A percentile compares a stretch with the other conserved stretches of the same genome.
phyloP scores from a whole-genome alignment of 2,329 filamentous ascomycete genomes.

The Metarhizium guizhouense region DNA sequence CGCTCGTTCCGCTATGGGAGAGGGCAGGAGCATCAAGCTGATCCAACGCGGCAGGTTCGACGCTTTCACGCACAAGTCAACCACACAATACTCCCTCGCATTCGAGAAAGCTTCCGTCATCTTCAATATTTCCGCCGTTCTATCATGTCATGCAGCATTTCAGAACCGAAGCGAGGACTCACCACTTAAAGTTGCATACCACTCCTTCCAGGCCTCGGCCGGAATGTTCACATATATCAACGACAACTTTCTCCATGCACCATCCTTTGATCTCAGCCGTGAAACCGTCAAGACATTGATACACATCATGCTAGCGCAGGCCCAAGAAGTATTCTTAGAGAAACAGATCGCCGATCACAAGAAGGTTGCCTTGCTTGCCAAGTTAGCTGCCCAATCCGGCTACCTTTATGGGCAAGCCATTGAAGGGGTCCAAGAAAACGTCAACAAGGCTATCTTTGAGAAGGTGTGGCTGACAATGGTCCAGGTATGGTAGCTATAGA shows the following conservation, averaged over 20 bases:
- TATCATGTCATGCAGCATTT: constrained; percentile 89
- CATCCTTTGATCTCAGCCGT: constrained; percentile 88
- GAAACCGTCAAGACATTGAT: constrained; percentile 96
- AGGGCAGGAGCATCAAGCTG: background rate
- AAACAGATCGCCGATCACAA: constrained; percentile 91
- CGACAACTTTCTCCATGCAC: constrained; percentile 96
- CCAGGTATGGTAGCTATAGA: constrained; percentile 43
- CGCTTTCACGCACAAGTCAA: constrained; percentile 98
- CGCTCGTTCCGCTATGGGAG: background rate
- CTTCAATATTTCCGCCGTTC: constrained; percentile 96
- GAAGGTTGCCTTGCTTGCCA: constrained; percentile 84
- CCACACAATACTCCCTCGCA: constrained; percentile 88
- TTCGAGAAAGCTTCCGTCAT: constrained; percentile 99
- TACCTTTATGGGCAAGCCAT: constrained; percentile 81
- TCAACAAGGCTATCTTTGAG: constrained; percentile 84
- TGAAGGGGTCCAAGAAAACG: constrained; percentile 88
- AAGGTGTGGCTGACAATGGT: constrained; percentile 83
- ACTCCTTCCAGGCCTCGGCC: constrained; percentile 94
- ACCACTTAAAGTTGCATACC: constrained; percentile 91
- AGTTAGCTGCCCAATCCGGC: constrained; percentile 83
- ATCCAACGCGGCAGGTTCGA: constrained; percentile 63
- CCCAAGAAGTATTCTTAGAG: constrained; percentile 94
- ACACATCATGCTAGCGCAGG: constrained; percentile 85
- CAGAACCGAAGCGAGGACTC: constrained; percentile 89
- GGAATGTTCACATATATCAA: constrained; percentile 99